Percentiles rank a stretch among this genome's conserved stretches.
Conservation (phyloP, 176 grass and related monocot genomes). For the Rhynchospora breviuscula region DNA sequence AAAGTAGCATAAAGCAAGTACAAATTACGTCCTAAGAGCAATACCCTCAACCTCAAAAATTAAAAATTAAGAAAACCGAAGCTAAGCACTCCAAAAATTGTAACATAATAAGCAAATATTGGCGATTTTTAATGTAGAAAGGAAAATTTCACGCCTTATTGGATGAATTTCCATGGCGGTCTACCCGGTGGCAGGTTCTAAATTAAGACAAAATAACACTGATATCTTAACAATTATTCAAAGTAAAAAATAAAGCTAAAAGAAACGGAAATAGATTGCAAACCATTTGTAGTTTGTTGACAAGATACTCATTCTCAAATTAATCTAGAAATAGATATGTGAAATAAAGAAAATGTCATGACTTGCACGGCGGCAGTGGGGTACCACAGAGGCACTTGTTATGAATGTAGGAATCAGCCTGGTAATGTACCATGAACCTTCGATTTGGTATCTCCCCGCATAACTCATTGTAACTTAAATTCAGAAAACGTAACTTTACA, state of each 20-base stretch:
- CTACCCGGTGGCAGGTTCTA: no score
- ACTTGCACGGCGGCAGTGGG: conserved; percentile 39
- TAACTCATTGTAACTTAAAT: conserved; percentile 63
- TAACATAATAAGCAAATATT: no score
- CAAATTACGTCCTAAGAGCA: no score
- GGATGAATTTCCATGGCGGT: no score
- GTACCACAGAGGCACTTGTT: conserved; percentile 49
- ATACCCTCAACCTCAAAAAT: no score
- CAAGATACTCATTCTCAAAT: not conserved
- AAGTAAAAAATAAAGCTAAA: not conserved
- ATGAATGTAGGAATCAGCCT: conserved; percentile 40
- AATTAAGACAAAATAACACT: not conserved
- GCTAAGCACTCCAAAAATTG: no score
- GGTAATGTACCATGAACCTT: conserved; percentile 35
- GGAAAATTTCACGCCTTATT: no score
- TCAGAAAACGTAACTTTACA: conserved; percentile 41
- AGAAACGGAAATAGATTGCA: not conserved
- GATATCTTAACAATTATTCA: not conserved
- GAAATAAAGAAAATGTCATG: not conserved
- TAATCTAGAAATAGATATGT: not conserved
- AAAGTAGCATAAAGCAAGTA: no score
- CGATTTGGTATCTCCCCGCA: conserved; percentile 51
- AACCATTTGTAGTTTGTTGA: not conserved
- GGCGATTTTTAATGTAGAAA: no score
- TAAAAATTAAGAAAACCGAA: no score